Evolutionary conservation across 2,329 filamentous ascomycete species (phyloP), one percentile per base, ranked within the genome.

Genomic region (Cryphonectria radicalis): DNA sequence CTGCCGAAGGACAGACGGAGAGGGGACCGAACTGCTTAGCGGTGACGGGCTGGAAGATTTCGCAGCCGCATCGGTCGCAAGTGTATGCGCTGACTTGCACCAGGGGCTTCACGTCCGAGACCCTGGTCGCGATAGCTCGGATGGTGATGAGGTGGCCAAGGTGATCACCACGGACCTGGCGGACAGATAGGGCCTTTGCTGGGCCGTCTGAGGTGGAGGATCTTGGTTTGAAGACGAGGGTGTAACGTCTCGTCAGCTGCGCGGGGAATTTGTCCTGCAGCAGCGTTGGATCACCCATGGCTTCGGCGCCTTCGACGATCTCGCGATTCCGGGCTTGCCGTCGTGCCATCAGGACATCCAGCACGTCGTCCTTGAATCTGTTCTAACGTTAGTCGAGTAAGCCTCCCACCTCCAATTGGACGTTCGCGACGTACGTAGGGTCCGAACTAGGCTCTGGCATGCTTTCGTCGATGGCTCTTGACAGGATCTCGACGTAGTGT

Each of bases 41-140:
- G 70, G 90, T 93, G 77, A 99, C 89, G 4, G 97, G 95, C 82
- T 99, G 96, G 87, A 98, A 99, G 78, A 99, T 95, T 82, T 99
- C 96, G 79, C 92, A 95, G 71, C 96, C 96, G 78, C 96, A 99
- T 73, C 94, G 91, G 81, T 99, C 96, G 82, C 96, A 99, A 68
- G 95, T 96, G 82, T 99, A 99, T 53, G 96, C 96, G 80, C 97
- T 98, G 78, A 99, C 97, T 79, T 95, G 93, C n/a, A 98, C 93
- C 14, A 96, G 91, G 53, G 96, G 96, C 85, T 99, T 99, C 77
- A 99, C 96, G 79, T 99, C 96, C 2, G 96, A 98, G 1, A 98
- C 96, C 78, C 96, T 89, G 1, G 96, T 99, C 2, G 95, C 91
- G 74, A 99, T 99, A 74, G 95, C 95, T 71, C 96, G 91, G 65